Percentiles rank a stretch among this genome's conserved stretches.
Evolutionary conservation across 495 filamentous ascomycete species (phyloP).

Genomic region (Penicillium turbatum): DNA sequence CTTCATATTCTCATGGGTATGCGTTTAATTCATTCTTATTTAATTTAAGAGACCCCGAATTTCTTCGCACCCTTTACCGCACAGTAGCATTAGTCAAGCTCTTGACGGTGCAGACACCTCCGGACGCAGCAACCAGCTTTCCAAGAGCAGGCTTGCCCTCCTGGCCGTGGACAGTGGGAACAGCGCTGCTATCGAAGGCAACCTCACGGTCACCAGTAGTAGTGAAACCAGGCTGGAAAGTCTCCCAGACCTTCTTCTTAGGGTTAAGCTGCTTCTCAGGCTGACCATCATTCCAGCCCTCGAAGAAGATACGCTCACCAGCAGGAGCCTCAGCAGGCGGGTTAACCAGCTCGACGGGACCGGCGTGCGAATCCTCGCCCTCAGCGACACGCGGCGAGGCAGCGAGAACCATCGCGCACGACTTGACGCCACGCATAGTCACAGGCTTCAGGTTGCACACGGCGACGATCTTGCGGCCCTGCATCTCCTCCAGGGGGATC

Average conservation of each 20-base stretch:
- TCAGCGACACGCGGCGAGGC: conserved; percentile 75
- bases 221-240: conserved; percentile 87
- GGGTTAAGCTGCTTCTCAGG: conserved; percentile 92
- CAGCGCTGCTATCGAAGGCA: conserved; percentile 62
- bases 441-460: conserved; percentile 98
- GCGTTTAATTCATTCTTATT: conserved; percentile 19
- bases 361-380: conserved; percentile 78
- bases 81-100: conserved; percentile 68
- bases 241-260: conserved; percentile 99
- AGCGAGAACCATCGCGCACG: conserved; percentile 90
- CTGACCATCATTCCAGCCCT: conserved; percentile 83
- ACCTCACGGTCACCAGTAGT: conserved; percentile 78
- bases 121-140: conserved; percentile 65
- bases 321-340: conserved; percentile 75
- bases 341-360: conserved; percentile 86
- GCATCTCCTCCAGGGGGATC: conserved; percentile 91
- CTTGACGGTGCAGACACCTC: conserved; percentile 70
- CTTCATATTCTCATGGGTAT: conserved; percentile 32
- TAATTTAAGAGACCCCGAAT: conserved; percentile 5
- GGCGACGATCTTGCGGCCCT: conserved; percentile 86
- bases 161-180: conserved; percentile 55
- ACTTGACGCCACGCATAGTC: conserved; percentile 97
- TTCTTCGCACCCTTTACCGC: conserved; percentile 36
- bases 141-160: conserved; percentile 62
- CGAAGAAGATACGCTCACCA: conserved; percentile 85